Base-by-base conservation (phyloP, 345 rosid species). In the Cardamine chenopodiifolia region DNA sequence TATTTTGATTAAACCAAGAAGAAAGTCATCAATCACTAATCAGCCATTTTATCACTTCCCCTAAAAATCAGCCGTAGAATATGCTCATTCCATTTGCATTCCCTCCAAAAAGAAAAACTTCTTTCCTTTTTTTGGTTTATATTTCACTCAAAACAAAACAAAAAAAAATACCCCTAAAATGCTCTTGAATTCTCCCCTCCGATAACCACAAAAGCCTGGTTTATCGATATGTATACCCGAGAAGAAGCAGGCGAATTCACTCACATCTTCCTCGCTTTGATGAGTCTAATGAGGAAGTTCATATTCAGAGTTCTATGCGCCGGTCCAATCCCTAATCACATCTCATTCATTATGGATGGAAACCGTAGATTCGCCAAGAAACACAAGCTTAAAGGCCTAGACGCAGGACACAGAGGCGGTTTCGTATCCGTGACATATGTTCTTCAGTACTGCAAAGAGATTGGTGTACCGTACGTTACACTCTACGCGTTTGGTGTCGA, bases 401-500 rank as follows among this genome's bases (percentile, higher is more conserved):
- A 71, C 34, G 76, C 80, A 70, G 81, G 81, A 14, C 81, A 78
- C 59, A 80, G 79, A 79, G 90, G 90, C n/a, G 93, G 92, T 47
- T 89, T 77, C 70, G 62, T 70, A 2, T 71, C 93, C 18, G 85
- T 89, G 10, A 45, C 81, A 57, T 79, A 87, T 32, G 44, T 89
- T 40, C 87, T 93, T 23, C 83, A 78, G 23, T 83, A 82, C 82
- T 89, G 91, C 82, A 84, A 82, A 39, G 85, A 89, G 62, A 76
- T 89, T 58, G 90, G 90, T 22, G 81, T 87, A 19, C 88, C 80
- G 37, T 83, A 83, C 63, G 80, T 86, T 11, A 80, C 93, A 9
- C 60, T 89, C 63, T 89, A 86, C 59, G 96, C 97, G 15, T 90
- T 89, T 77, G 90, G 91, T 79, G 74, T 85, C 11, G 96, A 93